Base-by-base conservation (phyloP, 2,329 filamentous ascomycete species). In the Fusarium decemcellulare region DNA sequence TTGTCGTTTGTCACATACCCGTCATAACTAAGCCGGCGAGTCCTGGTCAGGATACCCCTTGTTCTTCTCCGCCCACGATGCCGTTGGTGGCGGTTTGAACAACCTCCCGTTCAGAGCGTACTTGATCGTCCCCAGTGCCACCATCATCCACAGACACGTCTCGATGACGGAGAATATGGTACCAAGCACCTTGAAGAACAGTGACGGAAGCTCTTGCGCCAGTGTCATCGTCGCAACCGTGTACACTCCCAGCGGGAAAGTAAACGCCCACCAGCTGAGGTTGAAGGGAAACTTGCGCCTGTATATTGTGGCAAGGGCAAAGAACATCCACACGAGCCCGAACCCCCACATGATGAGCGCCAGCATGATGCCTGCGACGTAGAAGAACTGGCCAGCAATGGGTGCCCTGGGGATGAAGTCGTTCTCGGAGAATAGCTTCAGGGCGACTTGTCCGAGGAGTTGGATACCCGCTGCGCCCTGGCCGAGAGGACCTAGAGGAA, bases 401-500 rank as follows among this genome's bases (percentile, higher is more conserved):
- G 80, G 81, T 0, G 84, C 85, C 15, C 87, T 48, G 8, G 61
- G 61, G 2, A 71, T 71, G 6, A 85, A 3, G 61, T 76, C 4
- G 0, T 77, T 80, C 8, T 57, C 42, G 1, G 76, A 69, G 42
- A 82, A 77, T 3, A 81, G 34, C 3, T 67, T 61, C 7, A 76
- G 56, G 2, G 84, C 80, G 4, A 81, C 79, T 53, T 78, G 77
- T 5, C 85, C 85, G 2, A 78, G 70, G 63, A 84, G 80, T 72
- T 83, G 79, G 51, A 82, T 81, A 37, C 80, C 84, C 71, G 85
- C 91, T 16, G 86, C 88, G 18, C 89, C 89, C 75, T 90, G 87
- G 0, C 89, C 89, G 0, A 91, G 79, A 0, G 90, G 89, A 0
- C 89, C 88, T 0, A 92, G 79, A 0, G 89, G 89, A 2, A 92